These are phyloP conservation scores for Cubamyces lactineus DNA, from an alignment of 768 basidiomycete species.

Conservation along the genomic window DNA sequence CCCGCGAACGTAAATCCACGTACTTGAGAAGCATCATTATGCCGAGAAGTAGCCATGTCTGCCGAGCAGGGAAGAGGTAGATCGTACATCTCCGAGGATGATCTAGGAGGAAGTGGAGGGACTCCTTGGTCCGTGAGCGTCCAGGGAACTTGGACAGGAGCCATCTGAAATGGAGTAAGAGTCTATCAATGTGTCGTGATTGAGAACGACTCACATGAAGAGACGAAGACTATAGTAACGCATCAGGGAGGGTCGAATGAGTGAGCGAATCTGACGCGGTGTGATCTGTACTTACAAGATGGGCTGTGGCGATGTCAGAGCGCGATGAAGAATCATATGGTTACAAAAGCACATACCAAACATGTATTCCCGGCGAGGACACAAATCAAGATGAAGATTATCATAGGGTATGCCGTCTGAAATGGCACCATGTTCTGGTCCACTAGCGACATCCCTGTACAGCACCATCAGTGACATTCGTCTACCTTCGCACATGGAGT, in stretches of 20 bases:
- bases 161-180: constrained; percentile 48
- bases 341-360: constrained; percentile 43
- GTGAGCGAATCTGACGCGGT: constrained; percentile 10
- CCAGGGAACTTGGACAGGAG: constrained; percentile 58
- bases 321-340: neutral
- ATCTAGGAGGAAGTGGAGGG: constrained; percentile 87
- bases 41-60: constrained; percentile 86
- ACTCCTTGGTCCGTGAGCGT: constrained; percentile 67
- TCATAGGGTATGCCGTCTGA: constrained; percentile 49
- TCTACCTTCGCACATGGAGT: neutral
- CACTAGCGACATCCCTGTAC: constrained; percentile 42
- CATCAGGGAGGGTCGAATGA: neutral
- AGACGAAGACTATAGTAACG: constrained; percentile 66
- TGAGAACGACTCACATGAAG: constrained; percentile 62
- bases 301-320: constrained; percentile 51
- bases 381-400: constrained; percentile 44
- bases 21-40: constrained; percentile 73
- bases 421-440: constrained; percentile 60
- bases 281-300: constrained; percentile 65
- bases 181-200: neutral
- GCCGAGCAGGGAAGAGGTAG: constrained; percentile 87
- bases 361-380: constrained; percentile 61
- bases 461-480: neutral
- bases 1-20: constrained; percentile 28
- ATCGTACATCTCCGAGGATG: constrained; percentile 92